Conservation (phyloP, 2,329 filamentous ascomycete species). For the Plenodomus biglobosus region DNA sequence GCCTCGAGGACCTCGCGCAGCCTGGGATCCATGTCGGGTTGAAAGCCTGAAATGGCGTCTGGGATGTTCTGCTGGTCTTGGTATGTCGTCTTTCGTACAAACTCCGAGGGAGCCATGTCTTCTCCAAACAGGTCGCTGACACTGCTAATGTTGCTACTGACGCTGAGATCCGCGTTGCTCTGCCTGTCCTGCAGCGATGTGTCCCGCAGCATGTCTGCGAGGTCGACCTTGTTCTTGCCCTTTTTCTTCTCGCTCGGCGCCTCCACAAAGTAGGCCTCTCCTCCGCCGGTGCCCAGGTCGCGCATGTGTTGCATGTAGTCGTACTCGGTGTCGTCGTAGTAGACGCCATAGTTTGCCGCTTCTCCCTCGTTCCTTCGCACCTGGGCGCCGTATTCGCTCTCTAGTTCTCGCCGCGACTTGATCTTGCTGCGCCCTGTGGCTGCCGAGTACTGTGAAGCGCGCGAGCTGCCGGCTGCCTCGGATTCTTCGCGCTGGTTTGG, state of each 20-base stretch:
- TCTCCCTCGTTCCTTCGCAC: conserved; percentile 92
- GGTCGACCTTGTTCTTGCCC: conserved; percentile 69
- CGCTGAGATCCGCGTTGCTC: conserved; percentile 48
- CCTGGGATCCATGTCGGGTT: conserved; percentile 96
- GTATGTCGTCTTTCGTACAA: conserved; percentile 74
- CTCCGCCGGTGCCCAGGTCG: conserved; percentile 67
- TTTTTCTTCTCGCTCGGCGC: conserved; percentile 69
- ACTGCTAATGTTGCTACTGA: conserved; percentile 46
- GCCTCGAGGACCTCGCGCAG: conserved; percentile 90
- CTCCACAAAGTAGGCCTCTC: conserved; percentile 82
- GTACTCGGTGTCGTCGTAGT: conserved; percentile 92
- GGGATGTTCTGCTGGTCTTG: conserved; percentile 92
- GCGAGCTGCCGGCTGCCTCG: conserved; percentile 50
- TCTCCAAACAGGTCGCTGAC: conserved; percentile 65
- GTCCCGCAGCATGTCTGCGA: conserved; percentile 78
- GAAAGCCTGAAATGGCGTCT: conserved; percentile 87
- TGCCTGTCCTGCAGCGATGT: conserved; percentile 46
- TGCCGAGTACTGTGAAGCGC: conserved; percentile 50
- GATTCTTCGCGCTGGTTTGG: conserved; percentile 37
- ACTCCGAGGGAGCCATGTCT: conserved; percentile 77
- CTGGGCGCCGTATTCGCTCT: conserved; percentile 67
- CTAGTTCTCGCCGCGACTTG: conserved; percentile 75
- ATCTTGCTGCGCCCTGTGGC: conserved; percentile 50
- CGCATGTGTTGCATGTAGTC: conserved; percentile 99
- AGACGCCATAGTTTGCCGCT: conserved; percentile 90